Conservation (phyloP, 1,284 basidiomycete genomes). For the Cerioporus squamosus region DNA sequence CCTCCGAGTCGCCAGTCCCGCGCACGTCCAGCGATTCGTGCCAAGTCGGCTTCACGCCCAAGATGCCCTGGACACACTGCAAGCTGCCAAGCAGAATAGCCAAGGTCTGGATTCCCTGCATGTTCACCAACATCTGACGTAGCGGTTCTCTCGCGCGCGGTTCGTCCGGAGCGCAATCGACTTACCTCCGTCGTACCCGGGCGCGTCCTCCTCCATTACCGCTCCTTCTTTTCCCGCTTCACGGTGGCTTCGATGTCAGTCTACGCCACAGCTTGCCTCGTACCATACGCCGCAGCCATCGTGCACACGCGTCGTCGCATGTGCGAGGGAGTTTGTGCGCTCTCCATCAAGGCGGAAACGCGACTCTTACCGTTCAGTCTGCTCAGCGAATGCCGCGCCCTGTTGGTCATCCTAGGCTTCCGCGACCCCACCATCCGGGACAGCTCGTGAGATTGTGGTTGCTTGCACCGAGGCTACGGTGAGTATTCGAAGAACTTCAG, state of each 20-base stretch:
- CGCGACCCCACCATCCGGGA: background rate
- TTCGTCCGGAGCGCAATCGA: background rate
- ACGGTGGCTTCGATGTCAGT: background rate
- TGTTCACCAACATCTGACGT: background rate
- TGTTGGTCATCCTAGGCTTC: slow-evolving; percentile 1
- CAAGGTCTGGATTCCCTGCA: background rate
- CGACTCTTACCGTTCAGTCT: background rate
- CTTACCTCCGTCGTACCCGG: too few relatives aligned
- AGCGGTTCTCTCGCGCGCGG: background rate
- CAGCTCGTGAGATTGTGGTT: slow-evolving; percentile 5
- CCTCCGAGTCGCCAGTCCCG: too few relatives aligned
- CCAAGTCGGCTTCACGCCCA: background rate
- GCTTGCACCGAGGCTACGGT: background rate
- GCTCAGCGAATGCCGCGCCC: background rate
- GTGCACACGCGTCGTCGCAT: background rate
- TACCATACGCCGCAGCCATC: background rate
- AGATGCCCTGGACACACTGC: background rate
- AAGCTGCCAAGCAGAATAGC: background rate
- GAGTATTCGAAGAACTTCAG: background rate
- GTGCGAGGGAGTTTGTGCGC: background rate
- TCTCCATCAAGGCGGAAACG: background rate
- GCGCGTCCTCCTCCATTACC: too few relatives aligned
- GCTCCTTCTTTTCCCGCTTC: too few relatives aligned
- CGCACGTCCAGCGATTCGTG: too few relatives aligned
- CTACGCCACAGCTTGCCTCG: background rate